phyloP scores from a whole-genome alignment of 106 monocot genomes.

The Cymbidium sinense region DNA sequence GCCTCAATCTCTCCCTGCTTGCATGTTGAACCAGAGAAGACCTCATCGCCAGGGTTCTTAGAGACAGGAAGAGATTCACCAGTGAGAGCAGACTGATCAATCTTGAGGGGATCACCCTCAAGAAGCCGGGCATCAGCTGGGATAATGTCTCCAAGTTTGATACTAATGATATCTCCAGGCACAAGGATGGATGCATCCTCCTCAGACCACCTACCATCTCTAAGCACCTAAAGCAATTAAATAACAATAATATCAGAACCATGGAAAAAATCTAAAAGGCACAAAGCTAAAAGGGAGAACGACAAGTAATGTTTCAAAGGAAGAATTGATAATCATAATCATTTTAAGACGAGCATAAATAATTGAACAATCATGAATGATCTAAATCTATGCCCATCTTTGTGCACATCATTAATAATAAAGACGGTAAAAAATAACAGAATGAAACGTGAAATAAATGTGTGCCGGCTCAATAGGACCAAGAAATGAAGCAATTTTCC shows the following conservation, averaged over 20 bases:
- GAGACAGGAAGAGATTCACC: conserved; percentile 75
- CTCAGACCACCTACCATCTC: conserved; percentile 66
- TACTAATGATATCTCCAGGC: conserved; percentile 68
- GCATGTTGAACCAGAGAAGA: conserved; percentile 77
- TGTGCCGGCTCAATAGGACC: neutral
- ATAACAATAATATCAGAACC: neutral
- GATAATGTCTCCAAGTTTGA: conserved; percentile 69
- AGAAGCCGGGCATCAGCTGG: conserved; percentile 80
- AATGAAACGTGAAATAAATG: neutral
- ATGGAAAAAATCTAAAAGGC: too few species aligned
- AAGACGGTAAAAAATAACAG: neutral
- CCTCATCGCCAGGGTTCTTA: conserved; percentile 55
- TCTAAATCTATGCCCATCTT: too few species aligned
- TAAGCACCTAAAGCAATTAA: conserved; percentile 36
- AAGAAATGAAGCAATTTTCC: neutral
- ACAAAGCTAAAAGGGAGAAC: too few species aligned
- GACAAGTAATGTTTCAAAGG: too few species aligned
- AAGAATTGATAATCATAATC: too few species aligned
- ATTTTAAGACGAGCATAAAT: too few species aligned
- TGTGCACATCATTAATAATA: too few species aligned
- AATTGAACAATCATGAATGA: too few species aligned
- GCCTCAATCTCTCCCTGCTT: conserved; percentile 84
- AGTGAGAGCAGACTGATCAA: conserved; percentile 76
- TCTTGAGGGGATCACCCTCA: conserved; percentile 70
- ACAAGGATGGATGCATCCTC: conserved; percentile 63